Conservation (phyloP, 495 filamentous ascomycete genomes). For the Talaromyces thailandensis region DNA sequence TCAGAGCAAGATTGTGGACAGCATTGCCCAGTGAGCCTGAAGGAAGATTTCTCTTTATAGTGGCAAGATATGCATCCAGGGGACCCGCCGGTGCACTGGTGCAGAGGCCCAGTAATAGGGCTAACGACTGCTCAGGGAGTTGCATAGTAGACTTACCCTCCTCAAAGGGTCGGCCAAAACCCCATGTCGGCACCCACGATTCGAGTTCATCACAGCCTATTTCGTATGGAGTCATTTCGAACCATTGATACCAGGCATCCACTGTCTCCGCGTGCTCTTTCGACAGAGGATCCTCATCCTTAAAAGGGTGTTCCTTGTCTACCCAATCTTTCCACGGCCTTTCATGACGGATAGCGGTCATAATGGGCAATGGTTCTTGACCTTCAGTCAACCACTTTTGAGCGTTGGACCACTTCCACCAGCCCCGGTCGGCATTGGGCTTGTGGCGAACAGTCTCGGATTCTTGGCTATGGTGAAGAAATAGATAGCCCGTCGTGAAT, state of each 20-base stretch:
- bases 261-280: not conserved
- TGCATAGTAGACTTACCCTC: slow-evolving; percentile 45
- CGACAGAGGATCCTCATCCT: not conserved
- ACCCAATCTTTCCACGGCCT: slow-evolving; percentile 8
- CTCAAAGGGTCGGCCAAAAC: slow-evolving; percentile 74
- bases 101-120: slow-evolving; percentile 4
- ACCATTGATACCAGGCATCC: slow-evolving; percentile 86
- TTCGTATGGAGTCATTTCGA: slow-evolving; percentile 92
- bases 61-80: slow-evolving; percentile 6
- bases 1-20: slow-evolving; percentile 4
- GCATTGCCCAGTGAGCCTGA: slow-evolving; percentile 2
- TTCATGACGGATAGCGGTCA: slow-evolving; percentile 7
- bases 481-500: slow-evolving; percentile 6
- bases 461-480: slow-evolving; percentile 6
- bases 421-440: not conserved
- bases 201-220: slow-evolving; percentile 88
- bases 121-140: slow-evolving; percentile 5
- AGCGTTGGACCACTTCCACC: slow-evolving; percentile 7
- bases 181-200: slow-evolving; percentile 95
- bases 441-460: not conserved
- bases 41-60: slow-evolving; percentile 7
- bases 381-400: not conserved
- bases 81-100: slow-evolving; percentile 7
- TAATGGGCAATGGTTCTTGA: slow-evolving; percentile 3
- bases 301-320: slow-evolving; percentile 6